These are phyloP conservation scores for Fusarium sp. DNA, from an alignment of 2,329 filamentous ascomycete genomes.

Conservation along the genomic window DNA sequence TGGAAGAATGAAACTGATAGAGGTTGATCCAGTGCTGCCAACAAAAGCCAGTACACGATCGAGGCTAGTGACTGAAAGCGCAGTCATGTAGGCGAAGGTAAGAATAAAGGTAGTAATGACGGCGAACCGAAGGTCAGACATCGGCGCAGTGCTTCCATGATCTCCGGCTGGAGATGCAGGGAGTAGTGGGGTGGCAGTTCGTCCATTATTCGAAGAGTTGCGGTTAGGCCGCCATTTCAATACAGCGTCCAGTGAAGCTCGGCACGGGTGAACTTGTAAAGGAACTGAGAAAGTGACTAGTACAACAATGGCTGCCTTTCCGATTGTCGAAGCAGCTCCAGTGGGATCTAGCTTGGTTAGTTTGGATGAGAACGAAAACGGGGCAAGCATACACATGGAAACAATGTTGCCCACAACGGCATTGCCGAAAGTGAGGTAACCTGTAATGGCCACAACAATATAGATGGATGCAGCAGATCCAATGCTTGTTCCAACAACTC, in stretches of 20 bases:
- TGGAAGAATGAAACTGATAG: conserved; percentile 96
- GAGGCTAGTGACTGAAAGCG: conserved; percentile 90
- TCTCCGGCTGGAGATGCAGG: conserved; percentile 58
- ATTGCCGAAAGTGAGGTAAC: conserved; percentile 95
- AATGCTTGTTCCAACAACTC: conserved; percentile 85
- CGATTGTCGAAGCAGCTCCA: conserved; percentile 84
- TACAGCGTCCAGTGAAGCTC: conserved; percentile 95
- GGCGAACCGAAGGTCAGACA: conserved; percentile 91
- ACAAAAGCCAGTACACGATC: conserved; percentile 96
- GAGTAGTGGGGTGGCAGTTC: conserved; percentile 60
- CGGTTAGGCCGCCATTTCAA: conserved; percentile 85
- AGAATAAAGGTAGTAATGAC: conserved; percentile 89
- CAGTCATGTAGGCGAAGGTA: conserved; percentile 85
- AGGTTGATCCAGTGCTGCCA: conserved; percentile 92
- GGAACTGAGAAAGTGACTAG: conserved; percentile 97
- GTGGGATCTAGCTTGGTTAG: conserved; percentile 55
- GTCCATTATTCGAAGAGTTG: conserved; percentile 54
- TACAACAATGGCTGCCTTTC: conserved; percentile 93
- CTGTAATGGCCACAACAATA: conserved; percentile 91
- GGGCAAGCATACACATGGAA: conserved; percentile 79
- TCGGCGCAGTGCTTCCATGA: conserved; percentile 69
- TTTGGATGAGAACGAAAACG: neutral
- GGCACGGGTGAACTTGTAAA: conserved; percentile 93
- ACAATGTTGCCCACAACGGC: conserved; percentile 93
- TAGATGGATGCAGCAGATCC: conserved; percentile 90